phyloP scores from a whole-genome alignment of 2,329 filamentous ascomycete species.

The Bipolaris bicolor region DNA sequence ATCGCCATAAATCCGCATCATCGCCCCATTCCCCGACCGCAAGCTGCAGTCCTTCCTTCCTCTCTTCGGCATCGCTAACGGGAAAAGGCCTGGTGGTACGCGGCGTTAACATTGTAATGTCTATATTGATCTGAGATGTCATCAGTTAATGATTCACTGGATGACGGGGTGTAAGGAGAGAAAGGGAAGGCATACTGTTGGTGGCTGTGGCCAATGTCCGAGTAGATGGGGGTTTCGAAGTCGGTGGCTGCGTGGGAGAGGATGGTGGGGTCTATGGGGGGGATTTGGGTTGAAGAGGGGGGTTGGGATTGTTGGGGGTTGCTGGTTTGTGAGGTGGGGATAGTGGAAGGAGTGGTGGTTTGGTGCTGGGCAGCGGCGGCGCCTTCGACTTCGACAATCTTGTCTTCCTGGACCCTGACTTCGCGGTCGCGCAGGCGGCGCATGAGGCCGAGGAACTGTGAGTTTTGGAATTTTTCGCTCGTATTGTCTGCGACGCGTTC shows the following conservation, averaged over 20 bases:
- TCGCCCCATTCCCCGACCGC: not conserved
- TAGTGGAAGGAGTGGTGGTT: not conserved
- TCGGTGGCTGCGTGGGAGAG: slow-evolving; percentile 39
- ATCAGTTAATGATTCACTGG: slow-evolving; percentile 33
- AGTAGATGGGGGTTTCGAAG: slow-evolving; percentile 39
- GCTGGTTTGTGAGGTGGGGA: not conserved
- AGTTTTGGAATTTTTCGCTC: slow-evolving; percentile 77
- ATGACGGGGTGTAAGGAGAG: slow-evolving; percentile 1
- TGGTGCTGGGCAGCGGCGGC: not conserved
- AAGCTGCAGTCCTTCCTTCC: no score
- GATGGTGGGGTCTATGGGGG: slow-evolving; percentile 37
- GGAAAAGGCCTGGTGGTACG: slow-evolving; percentile 25
- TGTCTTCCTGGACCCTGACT: slow-evolving; percentile 73
- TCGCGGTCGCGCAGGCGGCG: slow-evolving; percentile 73
- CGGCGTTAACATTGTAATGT: slow-evolving; percentile 31
- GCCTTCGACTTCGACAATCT: slow-evolving; percentile 62
- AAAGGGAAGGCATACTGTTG: slow-evolving; percentile 19
- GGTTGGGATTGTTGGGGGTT: not conserved
- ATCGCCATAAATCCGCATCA: not conserved
- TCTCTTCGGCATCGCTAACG: not conserved
- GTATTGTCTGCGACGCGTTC: slow-evolving; percentile 71
- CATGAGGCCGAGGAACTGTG: slow-evolving; percentile 79
- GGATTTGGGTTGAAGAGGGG: slow-evolving; percentile 20
- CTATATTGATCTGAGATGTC: slow-evolving; percentile 40
- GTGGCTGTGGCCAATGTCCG: slow-evolving; percentile 21